Base-by-base conservation (phyloP, 2,329 filamentous ascomycete species). In the Penicillium capsulatum region DNA sequence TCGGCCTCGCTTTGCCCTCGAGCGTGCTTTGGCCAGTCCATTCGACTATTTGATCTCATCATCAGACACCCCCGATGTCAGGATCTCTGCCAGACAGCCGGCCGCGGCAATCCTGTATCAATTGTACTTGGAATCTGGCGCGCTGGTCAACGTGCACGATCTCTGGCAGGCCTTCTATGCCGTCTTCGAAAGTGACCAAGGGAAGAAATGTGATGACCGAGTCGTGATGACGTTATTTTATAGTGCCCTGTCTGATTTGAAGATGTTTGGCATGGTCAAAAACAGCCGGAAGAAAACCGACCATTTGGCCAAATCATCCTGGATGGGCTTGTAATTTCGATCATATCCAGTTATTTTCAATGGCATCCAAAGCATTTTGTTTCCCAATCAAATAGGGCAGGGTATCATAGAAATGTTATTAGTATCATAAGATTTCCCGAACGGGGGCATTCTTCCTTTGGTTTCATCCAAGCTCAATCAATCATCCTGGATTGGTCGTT, bases 261-360 rank as follows among this genome's bases (percentile, higher is more conserved):
- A 83, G 63, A 79, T 83, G 38, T 73, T 98, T 56, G 92, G 92
- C 6, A 84, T 96, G 66, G 76, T 97, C 45, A 96, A 92, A 70
- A 76, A 77, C 45, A 97, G 84, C 58, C 86, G 84, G 67, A 95
- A 90, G 73, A 95, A 94, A 73, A 80, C 82, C 16, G 92, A 97
- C 61, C 91, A 97, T 66, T 71, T 97, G 52, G 83, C 87, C 27
- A 97, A 96, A 71, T 74, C 89, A 24, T 70, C 74, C 36, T 86
- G 83, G 80, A 89, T 85, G 61, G 92, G 91, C 1, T 36, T 66
- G 27, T 66, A 58, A 36, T 57, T 30, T 57, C 38, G 46, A 40
- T 38, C 34, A 38, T 31, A 35, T 38, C 27, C 35, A 31, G 40
- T 32, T 11, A 28, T 11, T 28, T 11, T 28, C 26, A 28, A 28